Evolutionary conservation across 129 eudicot species (phyloP).

Genomic region (Calendula officinalis): DNA sequence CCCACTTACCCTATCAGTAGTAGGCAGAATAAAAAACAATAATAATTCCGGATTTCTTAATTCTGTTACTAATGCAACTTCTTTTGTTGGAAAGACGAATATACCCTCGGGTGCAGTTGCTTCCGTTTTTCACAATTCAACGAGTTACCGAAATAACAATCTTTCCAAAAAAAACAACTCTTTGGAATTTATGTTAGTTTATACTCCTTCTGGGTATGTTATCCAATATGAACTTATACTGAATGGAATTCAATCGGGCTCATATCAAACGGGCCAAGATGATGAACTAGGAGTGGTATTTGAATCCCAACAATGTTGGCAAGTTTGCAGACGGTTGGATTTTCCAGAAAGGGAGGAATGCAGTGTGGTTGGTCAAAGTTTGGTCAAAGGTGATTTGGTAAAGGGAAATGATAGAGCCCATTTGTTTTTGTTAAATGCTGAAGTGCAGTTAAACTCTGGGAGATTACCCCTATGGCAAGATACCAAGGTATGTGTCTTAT

Average conservation of each 20-base stretch:
- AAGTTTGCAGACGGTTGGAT: slow-evolving; percentile 52
- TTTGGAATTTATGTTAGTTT: slow-evolving; percentile 48
- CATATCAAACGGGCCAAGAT: slow-evolving; percentile 36
- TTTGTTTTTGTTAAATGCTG: slow-evolving; percentile 51
- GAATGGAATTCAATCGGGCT: slow-evolving; percentile 2
- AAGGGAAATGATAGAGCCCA: slow-evolving; percentile 41
- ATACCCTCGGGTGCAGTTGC: slow-evolving; percentile 50
- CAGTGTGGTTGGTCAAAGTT: slow-evolving; percentile 21
- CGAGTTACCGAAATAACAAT: slow-evolving; percentile 24
- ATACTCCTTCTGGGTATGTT: slow-evolving; percentile 53
- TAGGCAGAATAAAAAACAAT: slow-evolving; percentile 37
- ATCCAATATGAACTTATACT: slow-evolving; percentile 50
- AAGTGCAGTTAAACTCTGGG: slow-evolving; percentile 43
- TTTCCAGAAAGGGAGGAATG: slow-evolving; percentile 47
- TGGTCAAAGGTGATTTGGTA: slow-evolving; percentile 30
- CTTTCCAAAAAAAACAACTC: slow-evolving; percentile 24
- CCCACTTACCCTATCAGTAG: slow-evolving; percentile 53
- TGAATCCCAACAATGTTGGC: slow-evolving; percentile 55
- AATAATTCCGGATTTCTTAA: slow-evolving; percentile 29
- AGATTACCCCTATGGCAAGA: slow-evolving; percentile 52
- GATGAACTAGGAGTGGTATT: slow-evolving; percentile 41
- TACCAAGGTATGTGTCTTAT: slow-evolving; percentile 36
- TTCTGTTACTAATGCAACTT: slow-evolving; percentile 37
- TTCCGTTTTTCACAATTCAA: slow-evolving; percentile 49
- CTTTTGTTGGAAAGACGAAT: slow-evolving; percentile 42